A percentile compares a stretch with the other conserved stretches of the same genome.
phyloP scores from a whole-genome alignment of 345 rosid species.

The Clarkia xantiana region DNA sequence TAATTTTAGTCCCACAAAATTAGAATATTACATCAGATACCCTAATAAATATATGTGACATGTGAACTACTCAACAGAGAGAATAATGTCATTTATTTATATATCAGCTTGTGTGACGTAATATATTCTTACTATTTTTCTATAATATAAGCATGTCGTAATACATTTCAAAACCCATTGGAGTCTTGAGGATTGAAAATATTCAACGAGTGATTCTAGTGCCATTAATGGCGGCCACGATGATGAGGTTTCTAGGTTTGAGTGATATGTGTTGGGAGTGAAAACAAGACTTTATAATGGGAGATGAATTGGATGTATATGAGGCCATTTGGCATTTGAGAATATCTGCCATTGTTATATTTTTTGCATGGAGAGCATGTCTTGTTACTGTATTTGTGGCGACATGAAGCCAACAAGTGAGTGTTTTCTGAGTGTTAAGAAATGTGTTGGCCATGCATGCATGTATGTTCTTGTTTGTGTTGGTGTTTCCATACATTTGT shows the following conservation, averaged over 20 bases:
- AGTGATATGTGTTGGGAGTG: neutral
- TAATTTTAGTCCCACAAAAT: too few relatives aligned
- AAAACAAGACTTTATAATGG: neutral
- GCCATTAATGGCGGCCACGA: neutral
- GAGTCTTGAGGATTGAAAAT: too few relatives aligned
- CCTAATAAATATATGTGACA: too few relatives aligned
- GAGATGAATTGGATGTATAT: neutral
- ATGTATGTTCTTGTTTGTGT: conserved; percentile 2
- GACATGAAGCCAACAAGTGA: neutral
- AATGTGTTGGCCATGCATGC: conserved; percentile 7
- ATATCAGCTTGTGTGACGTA: too few relatives aligned
- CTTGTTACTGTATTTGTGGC: neutral
- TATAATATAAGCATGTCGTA: too few relatives aligned
- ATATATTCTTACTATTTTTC: too few relatives aligned
- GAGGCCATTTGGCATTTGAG: neutral
- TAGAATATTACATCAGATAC: too few relatives aligned
- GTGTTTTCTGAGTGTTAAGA: neutral
- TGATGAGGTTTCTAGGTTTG: neutral
- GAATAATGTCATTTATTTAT: too few relatives aligned
- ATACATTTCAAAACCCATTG: too few relatives aligned
- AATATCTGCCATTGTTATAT: neutral
- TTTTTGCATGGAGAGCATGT: neutral
- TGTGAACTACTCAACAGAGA: too few relatives aligned
- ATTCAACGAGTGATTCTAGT: too few relatives aligned
- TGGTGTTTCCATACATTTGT: neutral